Evolutionary conservation across 768 basidiomycete species (phyloP), one percentile per base, ranked within the genome.

Genomic region (Hemileccinum impolitum): DNA sequence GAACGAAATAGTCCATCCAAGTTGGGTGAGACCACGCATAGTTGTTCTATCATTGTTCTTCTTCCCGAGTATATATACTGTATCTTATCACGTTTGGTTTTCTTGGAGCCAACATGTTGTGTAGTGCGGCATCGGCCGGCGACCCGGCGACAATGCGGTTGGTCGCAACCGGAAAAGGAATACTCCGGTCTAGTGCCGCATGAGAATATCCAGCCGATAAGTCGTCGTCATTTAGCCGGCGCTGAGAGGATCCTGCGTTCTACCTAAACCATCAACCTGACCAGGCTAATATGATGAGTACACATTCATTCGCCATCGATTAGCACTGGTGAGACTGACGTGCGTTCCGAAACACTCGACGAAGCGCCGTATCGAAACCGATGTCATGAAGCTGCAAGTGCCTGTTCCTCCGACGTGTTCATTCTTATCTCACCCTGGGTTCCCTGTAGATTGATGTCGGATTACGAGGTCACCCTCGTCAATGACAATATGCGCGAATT

Each of bases 401-500:
- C 18, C 39, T 47, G 23, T 18, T 43, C 25, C 45, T 34, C 43
- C 43, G 17, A 28, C 28, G 23, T 32, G 25, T 39, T 48, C 46
- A 6, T 40, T 21, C 37, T 21, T 39, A 18, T 45, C 54, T 63
- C 19, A 61, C 49, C n/a, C 15, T 32, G 39, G 17, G n/a, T 35
- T 38, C 40, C 31, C 30, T 53, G 3, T 68, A 97, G 95, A 74
- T 71, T 97, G 62, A 97, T 97, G 93, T 95, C 93, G 14, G 96
- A 99, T 73, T 96, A 93, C 70, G 91, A 99, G 68, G 96, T 99
- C 51, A 91, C 83, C 35, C 84, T 99, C 62, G 91, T 97, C 48
- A 97, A 98, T 65, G 95, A 96, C 69, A 97, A 79, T 75, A 96
- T 98, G 91, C 90, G 94, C 66, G 96, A 99, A 74, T 97, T 99